Conservation (phyloP, 495 filamentous ascomycete species). For the Aspergillus cavernicola region DNA sequence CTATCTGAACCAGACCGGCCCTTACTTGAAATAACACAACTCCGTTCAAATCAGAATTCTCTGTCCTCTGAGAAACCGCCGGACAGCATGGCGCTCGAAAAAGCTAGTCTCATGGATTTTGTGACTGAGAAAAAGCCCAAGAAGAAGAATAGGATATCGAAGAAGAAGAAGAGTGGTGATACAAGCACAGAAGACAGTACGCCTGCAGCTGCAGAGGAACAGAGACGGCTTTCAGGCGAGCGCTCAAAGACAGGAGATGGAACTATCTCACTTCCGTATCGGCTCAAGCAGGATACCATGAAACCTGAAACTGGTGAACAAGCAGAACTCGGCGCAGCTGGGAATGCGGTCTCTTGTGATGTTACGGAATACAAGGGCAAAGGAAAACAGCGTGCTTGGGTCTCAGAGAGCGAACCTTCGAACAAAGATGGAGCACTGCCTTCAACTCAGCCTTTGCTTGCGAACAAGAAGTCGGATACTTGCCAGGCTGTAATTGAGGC, state of each 20-base stretch:
- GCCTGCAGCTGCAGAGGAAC: not conserved
- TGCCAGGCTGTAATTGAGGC: not conserved
- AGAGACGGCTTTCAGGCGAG: not conserved
- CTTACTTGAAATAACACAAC: not conserved
- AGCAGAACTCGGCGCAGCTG: not conserved
- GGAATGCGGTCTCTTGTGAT: not conserved
- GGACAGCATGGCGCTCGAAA: not conserved
- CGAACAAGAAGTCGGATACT: not conserved
- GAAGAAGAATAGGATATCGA: conserved; percentile 16
- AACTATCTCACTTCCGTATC: not conserved
- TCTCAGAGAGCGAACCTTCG: not conserved
- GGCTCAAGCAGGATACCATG: not conserved
- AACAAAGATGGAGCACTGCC: not conserved
- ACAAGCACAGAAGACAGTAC: too few species aligned
- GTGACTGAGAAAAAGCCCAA: conserved; percentile 1
- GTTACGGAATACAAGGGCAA: not conserved
- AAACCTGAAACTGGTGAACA: not conserved
- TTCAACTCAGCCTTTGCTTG: not conserved
- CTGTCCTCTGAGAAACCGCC: not conserved
- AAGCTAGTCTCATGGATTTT: conserved; percentile 9
- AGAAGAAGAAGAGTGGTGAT: conserved; percentile 6
- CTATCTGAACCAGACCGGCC: not conserved
- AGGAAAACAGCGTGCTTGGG: not conserved
- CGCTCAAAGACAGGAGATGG: not conserved
- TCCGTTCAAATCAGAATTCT: not conserved